These are phyloP conservation scores for Thinopyrum obtusiflorum DNA, from an alignment of 202 grass and related monocot genomes.

Conservation along the genomic window DNA sequence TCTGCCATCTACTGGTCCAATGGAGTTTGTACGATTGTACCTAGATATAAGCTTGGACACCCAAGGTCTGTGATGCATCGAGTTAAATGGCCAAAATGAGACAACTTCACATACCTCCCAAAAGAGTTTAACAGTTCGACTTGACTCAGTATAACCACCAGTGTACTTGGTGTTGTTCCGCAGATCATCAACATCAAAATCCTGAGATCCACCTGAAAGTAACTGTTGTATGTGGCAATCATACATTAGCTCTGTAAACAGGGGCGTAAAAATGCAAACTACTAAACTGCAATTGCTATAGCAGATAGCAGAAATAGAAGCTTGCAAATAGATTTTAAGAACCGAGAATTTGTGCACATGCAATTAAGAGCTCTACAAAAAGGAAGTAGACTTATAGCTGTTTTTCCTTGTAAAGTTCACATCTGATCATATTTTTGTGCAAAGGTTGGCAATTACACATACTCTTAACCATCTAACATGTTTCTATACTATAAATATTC, in stretches of 20 bases:
- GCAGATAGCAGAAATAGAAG: background rate
- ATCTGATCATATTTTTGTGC: background rate
- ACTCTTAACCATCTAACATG: background rate
- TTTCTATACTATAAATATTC: background rate
- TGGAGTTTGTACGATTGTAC: background rate
- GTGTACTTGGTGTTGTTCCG: slow-evolving; percentile 90
- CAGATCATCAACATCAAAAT: slow-evolving; percentile 88
- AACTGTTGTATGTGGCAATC: slow-evolving; percentile 58
- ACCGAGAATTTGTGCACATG: background rate
- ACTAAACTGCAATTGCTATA: background rate
- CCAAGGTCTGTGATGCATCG: background rate
- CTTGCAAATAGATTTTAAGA: background rate
- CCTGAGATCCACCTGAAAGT: slow-evolving; percentile 81
- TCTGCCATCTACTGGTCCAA: background rate
- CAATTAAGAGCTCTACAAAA: background rate
- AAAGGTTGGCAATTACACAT: background rate
- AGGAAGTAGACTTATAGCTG: background rate
- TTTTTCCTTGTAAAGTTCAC: background rate
- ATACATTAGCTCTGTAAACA: slow-evolving; percentile 27
- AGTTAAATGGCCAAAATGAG: slow-evolving; percentile 15
- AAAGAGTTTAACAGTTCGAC: slow-evolving; percentile 87
- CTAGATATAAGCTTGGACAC: background rate
- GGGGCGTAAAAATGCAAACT: background rate
- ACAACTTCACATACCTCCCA: slow-evolving; percentile 71
- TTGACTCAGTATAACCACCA: slow-evolving; percentile 88